Conservation (phyloP, 768 basidiomycete species). For the Gelatoporia subvermispora region DNA sequence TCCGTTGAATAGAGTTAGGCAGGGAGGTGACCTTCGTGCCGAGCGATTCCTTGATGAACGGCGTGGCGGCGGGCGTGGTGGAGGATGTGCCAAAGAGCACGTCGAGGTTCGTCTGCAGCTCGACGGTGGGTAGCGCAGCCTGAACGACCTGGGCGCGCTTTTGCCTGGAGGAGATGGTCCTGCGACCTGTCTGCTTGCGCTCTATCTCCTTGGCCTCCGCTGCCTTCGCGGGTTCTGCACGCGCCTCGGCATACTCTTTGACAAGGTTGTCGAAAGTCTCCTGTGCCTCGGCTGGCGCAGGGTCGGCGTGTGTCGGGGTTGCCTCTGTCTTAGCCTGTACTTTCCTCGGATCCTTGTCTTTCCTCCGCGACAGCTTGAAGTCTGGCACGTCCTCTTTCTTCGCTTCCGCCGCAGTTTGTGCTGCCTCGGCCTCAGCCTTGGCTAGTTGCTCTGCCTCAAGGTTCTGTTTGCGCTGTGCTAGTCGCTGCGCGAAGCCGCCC, state of each 20-base stretch:
- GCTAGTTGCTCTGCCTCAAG: background rate
- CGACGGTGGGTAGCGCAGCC: background rate
- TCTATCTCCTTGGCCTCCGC: background rate
- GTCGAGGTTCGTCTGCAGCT: conserved; percentile 10
- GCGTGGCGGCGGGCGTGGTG: background rate
- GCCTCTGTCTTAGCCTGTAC: too few species aligned
- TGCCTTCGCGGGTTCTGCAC: background rate
- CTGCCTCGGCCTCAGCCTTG: background rate
- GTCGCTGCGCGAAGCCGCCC: background rate
- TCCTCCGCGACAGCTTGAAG: background rate
- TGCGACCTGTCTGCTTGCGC: background rate
- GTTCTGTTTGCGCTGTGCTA: conserved; percentile 1
- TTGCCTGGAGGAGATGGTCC: background rate
- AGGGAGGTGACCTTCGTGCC: conserved; percentile 3
- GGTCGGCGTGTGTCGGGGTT: background rate
- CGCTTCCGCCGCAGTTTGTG: background rate
- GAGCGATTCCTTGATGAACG: background rate
- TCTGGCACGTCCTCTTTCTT: background rate
- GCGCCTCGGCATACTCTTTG: background rate
- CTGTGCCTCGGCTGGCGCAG: too few species aligned
- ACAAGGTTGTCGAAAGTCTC: too few species aligned
- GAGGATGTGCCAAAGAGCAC: conserved; percentile 9
- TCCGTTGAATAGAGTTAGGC: conserved; percentile 15
- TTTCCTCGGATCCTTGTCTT: background rate
- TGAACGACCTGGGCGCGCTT: background rate